Percentiles rank a stretch among this genome's conserved stretches.
These are phyloP conservation scores for Emergomyces africanus DNA, from an alignment of 2,329 filamentous ascomycete species.

Conservation along the genomic window DNA sequence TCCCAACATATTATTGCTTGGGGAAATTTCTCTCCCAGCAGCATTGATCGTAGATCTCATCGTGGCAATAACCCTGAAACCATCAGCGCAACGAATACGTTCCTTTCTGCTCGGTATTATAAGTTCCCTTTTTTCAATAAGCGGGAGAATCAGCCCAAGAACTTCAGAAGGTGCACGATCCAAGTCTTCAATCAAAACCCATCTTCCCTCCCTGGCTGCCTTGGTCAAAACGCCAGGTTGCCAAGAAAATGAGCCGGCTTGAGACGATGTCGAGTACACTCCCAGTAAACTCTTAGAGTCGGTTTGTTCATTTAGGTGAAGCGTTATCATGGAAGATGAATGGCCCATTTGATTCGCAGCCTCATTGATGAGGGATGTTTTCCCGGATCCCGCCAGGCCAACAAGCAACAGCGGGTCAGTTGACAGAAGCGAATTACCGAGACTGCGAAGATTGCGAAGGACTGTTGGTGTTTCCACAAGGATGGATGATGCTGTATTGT, in stretches of 20 bases:
- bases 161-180: slow-evolving; percentile 92
- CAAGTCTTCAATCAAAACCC: slow-evolving; percentile 95
- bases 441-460: slow-evolving; percentile 52
- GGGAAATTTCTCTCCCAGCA: slow-evolving; percentile 57
- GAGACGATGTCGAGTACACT: slow-evolving; percentile 79
- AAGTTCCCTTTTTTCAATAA: slow-evolving; percentile 86
- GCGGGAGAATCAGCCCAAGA: slow-evolving; percentile 77
- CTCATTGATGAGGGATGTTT: slow-evolving; percentile 75
- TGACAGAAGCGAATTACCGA: slow-evolving; percentile 56
- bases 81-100: slow-evolving; percentile 65
- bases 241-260: slow-evolving; percentile 85
- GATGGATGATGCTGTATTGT: slow-evolving; percentile 33
- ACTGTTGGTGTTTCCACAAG: slow-evolving; percentile 65
- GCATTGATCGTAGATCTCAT: slow-evolving; percentile 58
- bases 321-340: slow-evolving; percentile 71
- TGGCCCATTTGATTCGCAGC: slow-evolving; percentile 69
- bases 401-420: slow-evolving; percentile 65
- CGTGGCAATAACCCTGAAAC: slow-evolving; percentile 85
- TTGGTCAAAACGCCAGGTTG: slow-evolving; percentile 84
- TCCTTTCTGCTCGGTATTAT: slow-evolving; percentile 83
- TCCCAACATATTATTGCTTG: slow-evolving; percentile 59
- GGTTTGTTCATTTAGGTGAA: slow-evolving; percentile 96
- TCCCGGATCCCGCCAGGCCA: slow-evolving; percentile 75
- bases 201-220: slow-evolving; percentile 84
- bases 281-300: slow-evolving; percentile 95